These are phyloP conservation scores for Geotrichum reessii DNA, from an alignment of 1,139 yeast genomes.

Conservation along the genomic window DNA sequence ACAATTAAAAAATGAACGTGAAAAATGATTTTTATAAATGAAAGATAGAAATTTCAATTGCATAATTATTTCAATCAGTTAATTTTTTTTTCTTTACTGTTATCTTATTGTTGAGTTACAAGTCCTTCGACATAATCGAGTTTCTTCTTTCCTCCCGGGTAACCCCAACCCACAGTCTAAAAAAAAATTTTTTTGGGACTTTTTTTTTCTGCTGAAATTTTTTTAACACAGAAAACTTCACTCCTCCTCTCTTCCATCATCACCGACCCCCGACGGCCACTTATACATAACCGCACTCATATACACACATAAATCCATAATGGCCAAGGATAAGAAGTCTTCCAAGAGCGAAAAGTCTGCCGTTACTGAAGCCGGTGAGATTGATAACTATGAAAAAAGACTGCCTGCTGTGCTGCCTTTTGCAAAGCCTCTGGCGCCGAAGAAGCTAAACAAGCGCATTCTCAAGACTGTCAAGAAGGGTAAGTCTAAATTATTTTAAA, in stretches of 20 bases:
- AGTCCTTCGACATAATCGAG: background rate
- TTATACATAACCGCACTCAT: background rate
- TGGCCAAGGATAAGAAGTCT: slow-evolving; percentile 33
- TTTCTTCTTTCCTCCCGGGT: background rate
- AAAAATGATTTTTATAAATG: too few species aligned
- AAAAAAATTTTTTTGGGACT: slow-evolving; percentile 9
- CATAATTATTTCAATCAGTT: too few species aligned
- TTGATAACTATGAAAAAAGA: slow-evolving; percentile 87
- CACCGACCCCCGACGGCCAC: background rate
- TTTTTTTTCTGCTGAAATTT: background rate
- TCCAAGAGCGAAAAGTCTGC: slow-evolving; percentile 23
- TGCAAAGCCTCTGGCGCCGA: slow-evolving; percentile 92
- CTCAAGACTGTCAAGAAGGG: slow-evolving; percentile 87
- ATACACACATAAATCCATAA: slow-evolving; percentile 16
- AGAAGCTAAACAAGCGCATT: slow-evolving; percentile 91
- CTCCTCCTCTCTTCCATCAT: background rate
- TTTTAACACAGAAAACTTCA: background rate
- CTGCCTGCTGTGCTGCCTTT: slow-evolving; percentile 86
- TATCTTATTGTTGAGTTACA: background rate
- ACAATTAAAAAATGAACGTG: too few species aligned
- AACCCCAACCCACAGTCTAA: slow-evolving; percentile 3
- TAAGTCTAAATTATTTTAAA: slow-evolving; percentile 12
- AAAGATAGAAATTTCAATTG: too few species aligned
- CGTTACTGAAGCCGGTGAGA: slow-evolving; percentile 31
- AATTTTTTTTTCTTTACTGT: background rate